phyloP scores from a whole-genome alignment of 2,329 filamentous ascomycete species.

The Leptosphaerulina australis region DNA sequence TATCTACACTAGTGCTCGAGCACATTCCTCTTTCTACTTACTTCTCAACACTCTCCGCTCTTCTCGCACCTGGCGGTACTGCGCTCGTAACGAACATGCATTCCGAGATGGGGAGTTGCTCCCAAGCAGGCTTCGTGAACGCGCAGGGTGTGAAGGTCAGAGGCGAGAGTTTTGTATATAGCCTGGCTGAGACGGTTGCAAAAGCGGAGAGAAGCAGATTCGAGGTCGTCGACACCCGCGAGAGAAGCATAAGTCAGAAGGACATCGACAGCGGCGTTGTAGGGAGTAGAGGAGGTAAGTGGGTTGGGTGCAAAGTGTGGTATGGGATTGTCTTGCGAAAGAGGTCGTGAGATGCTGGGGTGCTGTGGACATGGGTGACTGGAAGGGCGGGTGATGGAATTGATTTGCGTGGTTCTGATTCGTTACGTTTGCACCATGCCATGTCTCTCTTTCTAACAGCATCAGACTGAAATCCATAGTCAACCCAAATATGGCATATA shows the following conservation, averaged over 20 bases:
- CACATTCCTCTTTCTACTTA: conserved; percentile 61
- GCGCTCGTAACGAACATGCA: conserved; percentile 73
- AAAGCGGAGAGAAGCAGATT: conserved; percentile 52
- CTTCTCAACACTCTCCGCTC: conserved; percentile 55
- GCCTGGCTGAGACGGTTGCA: conserved; percentile 57
- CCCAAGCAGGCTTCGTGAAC: conserved; percentile 68
- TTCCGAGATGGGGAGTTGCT: conserved; percentile 64
- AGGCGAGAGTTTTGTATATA: conserved; percentile 64
- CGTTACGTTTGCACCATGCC: no score
- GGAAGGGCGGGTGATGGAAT: background rate
- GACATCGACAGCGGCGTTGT: conserved; percentile 42
- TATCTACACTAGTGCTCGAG: conserved; percentile 69
- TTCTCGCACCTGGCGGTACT: conserved; percentile 56
- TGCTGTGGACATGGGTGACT: no score
- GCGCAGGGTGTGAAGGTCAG: conserved; percentile 60
- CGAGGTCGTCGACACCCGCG: conserved; percentile 34
- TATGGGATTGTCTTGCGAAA: conserved; percentile 46
- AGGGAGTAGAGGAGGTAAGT: conserved; percentile 47
- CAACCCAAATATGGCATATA: no score
- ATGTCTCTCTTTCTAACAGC: no score
- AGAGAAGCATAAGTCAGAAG: conserved; percentile 38
- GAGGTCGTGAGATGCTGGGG: conserved; percentile 25
- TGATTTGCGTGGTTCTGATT: background rate
- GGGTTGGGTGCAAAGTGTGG: conserved; percentile 51
- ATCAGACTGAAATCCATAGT: no score